These are phyloP conservation scores for Gamsiella multidivaricata DNA, from an alignment of 192 early-diverging fungal genomes.

Conservation along the genomic window DNA sequence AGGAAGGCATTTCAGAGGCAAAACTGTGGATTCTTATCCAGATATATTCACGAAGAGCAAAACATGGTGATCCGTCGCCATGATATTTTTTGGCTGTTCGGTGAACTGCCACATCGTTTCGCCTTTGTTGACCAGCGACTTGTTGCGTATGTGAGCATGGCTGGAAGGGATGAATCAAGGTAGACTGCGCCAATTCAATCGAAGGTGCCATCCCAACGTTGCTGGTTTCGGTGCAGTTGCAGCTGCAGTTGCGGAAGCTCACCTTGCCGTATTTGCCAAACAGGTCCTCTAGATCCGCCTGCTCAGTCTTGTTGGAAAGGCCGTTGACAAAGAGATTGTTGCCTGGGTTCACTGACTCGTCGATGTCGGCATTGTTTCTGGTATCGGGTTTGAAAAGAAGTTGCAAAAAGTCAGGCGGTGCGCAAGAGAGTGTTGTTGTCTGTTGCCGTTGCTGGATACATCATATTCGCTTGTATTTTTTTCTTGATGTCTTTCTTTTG, in stretches of 20 bases:
- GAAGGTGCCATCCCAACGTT: no score
- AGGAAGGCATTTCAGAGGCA: no score
- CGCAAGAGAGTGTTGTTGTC: neutral
- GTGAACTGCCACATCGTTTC: no score
- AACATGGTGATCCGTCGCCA: no score
- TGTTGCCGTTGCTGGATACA: neutral
- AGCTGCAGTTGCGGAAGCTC: conserved; percentile 2
- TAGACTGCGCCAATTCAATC: no score
- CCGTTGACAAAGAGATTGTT: conserved; percentile 84
- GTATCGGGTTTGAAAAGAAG: conserved; percentile 1
- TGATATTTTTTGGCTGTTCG: no score
- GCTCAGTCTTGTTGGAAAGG: conserved; percentile 66
- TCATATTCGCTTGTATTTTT: neutral
- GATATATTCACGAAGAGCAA: no score
- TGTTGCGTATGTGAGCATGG: no score
- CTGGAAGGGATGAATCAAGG: no score
- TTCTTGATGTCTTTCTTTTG: no score
- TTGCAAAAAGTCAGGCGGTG: conserved; percentile 11
- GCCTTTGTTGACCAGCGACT: no score
- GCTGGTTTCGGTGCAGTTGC: neutral
- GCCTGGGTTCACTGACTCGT: conserved; percentile 66
- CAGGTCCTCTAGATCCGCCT: conserved; percentile 72
- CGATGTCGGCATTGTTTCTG: conserved; percentile 32
- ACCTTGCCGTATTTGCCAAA: conserved; percentile 83
- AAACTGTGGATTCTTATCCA: no score